Evolutionary conservation across 306 rosid genomes (phyloP).

Genomic region (Trifolium fragiferum): DNA sequence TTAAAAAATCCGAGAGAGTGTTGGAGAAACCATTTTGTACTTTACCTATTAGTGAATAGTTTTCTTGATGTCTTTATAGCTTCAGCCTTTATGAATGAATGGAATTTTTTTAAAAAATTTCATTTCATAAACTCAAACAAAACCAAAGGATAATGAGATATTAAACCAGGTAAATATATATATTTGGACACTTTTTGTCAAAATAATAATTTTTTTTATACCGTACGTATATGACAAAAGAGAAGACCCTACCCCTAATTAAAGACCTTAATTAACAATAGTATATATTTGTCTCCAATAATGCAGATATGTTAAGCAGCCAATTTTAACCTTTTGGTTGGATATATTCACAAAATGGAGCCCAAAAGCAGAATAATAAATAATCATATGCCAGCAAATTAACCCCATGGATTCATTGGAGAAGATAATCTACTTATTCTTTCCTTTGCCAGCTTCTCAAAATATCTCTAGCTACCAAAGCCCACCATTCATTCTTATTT

Average conservation of each 20-base stretch:
- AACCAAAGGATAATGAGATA: too few relatives aligned
- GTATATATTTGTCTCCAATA: constrained; percentile 48
- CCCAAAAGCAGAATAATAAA: neutral
- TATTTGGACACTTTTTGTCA: too few relatives aligned
- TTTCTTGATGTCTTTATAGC: too few relatives aligned
- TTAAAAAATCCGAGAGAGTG: too few relatives aligned
- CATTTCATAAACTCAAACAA: too few relatives aligned
- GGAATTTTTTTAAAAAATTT: too few relatives aligned
- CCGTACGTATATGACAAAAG: too few relatives aligned
- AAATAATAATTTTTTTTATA: too few relatives aligned
- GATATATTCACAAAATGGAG: constrained; percentile 32
- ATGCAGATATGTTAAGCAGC: constrained; percentile 38
- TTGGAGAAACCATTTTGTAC: too few relatives aligned
- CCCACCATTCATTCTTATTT: neutral
- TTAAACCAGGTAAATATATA: too few relatives aligned
- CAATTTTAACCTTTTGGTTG: constrained; percentile 57
- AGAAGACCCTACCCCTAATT: neutral
- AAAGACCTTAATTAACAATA: neutral
- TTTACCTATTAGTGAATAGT: too few relatives aligned
- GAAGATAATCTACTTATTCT: neutral
- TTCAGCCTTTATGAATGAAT: too few relatives aligned
- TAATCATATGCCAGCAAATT: constrained; percentile 43
- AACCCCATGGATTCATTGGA: neutral
- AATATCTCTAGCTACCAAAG: neutral
- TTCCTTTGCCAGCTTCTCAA: neutral